Evolutionary conservation across 225 moss, liverwort and hornwort genomes (phyloP), one percentile per base, ranked within the genome.

Genomic region (Asterella californica): DNA sequence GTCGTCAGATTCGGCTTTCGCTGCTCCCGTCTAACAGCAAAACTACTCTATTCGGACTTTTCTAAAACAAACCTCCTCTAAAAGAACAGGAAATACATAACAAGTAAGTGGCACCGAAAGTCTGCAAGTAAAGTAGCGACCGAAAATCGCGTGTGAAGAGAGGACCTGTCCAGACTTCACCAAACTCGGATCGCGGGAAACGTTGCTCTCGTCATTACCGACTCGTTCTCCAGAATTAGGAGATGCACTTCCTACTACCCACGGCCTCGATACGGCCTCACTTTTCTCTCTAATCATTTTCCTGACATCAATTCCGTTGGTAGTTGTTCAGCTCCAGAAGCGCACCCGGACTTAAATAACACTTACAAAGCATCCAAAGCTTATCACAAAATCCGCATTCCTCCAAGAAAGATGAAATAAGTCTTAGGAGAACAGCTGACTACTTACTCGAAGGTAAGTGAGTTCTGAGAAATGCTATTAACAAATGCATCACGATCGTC

Each of bases 381-480:
- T 21, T 15, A 68, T 15, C 25, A 45, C 24, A 32, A 1, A 74
- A 0, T 19, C 14, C n/a, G n/a, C n/a, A n/a, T n/a, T 27, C 47
- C 21, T 37, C 4, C 25, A 36, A 42, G 24, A 64, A 64, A 32
- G 24, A 53, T 53, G 27, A 53, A 12, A 25, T 14, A 42, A 70
- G 1, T 45, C 32, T 2, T 70, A 38, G 25, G 15, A 42, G 11
- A 12, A 53, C 27, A 9, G 5, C 42, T 11, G 30, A 32, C 32
- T 62, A 67, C 94, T 89, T 89, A 97, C 97, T 93, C 77, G 65
- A 94, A 99, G 64, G 85, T 83, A 30, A 87, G 83, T 63, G 92
- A 91, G 37, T 93, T 88, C 50, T 79, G 61, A 9, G 81, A 72
- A 24, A 99, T 74, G 49, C 78, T 84, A 57, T 90, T 81, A 79